Conservation (phyloP, 768 basidiomycete genomes). For the Boletus coccyginus region DNA sequence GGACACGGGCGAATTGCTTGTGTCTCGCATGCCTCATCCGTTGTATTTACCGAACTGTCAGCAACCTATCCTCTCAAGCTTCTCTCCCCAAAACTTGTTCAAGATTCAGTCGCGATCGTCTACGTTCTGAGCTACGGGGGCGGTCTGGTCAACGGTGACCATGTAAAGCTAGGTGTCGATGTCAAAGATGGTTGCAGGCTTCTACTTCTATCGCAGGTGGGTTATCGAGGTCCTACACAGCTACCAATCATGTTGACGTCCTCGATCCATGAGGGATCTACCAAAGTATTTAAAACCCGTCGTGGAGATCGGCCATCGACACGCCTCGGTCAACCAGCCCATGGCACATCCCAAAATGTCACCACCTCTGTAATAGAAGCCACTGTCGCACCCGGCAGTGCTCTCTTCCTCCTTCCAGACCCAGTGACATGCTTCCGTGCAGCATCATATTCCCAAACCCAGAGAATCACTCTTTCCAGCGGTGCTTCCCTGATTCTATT, state of each 20-base stretch:
- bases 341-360: constrained; percentile 8
- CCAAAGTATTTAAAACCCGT: constrained; percentile 90
- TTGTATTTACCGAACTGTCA: constrained; percentile 69
- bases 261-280: constrained; percentile 62
- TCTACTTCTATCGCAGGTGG: constrained; percentile 83
- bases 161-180: constrained; percentile 57
- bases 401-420: constrained; percentile 83
- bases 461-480: constrained; percentile 66
- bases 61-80: constrained; percentile 88
- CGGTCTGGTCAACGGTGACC: constrained; percentile 86
- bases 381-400: constrained; percentile 46
- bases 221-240: background rate
- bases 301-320: constrained; percentile 56
- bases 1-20: constrained; percentile 63
- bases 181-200: constrained; percentile 58
- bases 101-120: constrained; percentile 55
- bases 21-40: constrained; percentile 49
- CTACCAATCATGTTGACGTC: background rate
- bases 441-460: constrained; percentile 80
- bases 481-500: constrained; percentile 70
- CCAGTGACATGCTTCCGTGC: constrained; percentile 89
- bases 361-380: constrained; percentile 69
- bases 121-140: constrained; percentile 90
- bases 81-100: constrained; percentile 61
- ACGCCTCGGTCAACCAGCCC: constrained; percentile 19